Base-by-base conservation (phyloP, 73 alveolate species). In the Breviolum minutum region DNA sequence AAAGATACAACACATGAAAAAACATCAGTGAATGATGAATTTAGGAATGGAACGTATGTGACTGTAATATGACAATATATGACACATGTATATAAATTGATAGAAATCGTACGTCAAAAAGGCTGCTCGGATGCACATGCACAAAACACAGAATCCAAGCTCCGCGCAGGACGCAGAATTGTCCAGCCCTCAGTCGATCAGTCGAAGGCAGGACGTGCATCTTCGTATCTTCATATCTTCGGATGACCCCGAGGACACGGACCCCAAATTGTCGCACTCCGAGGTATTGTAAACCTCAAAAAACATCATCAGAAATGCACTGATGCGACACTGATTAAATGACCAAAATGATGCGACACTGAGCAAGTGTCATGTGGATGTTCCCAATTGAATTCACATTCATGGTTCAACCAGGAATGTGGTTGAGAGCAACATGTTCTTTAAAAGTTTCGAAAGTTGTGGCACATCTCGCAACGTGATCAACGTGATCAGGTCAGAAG, bases 181-280 rank as follows among this genome's bases (percentile, higher is more conserved):
- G 79, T 11, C 94, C 94, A 4, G 94, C 80, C 94, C 92, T 83
- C 61, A 16, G 92, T n/a, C 6, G 7, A 12, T 16, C 17, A 2
- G 7, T 11, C n/a, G n/a, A n/a, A n/a, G n/a, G n/a, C 54, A 40
- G 54, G 54, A 71, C 81, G 40, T 8, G 30, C 30, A 20, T 8
- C 81, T 1, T 12, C 16, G 64, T 66, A 27, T 10, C 14, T 27
- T 30, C 62, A 3, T 66, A 16, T 29, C 64, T 54, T 32, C 69
- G 27, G 29, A 30, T 32, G 63, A 29, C 24, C 61, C 16, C n/a
- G 29, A 40, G 54, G 54, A 40, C 54, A 40, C 54, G 95, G 29
- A 63, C 95, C 95, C 95, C 63, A 87, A 63, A 48, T 87, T 63
- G 95, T 87, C 95, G 84, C 95, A 87, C 64, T 87, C 84, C 14